Evolutionary conservation across 345 rosid genomes (phyloP).

Genomic region (Arabidopsis suecica): DNA sequence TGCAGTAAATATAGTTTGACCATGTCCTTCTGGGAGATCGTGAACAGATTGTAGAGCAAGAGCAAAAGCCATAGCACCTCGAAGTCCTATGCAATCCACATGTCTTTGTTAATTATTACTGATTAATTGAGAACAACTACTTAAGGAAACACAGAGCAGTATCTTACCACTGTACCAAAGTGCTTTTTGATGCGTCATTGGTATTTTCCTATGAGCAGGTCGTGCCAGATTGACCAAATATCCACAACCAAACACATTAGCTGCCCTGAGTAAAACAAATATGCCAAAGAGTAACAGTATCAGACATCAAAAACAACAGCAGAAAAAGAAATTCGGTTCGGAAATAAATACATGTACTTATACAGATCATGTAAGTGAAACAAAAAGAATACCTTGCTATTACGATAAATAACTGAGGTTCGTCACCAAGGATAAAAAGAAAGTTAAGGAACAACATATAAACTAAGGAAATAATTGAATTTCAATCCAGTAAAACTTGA

Average conservation of each 20-base stretch:
- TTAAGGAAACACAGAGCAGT: conserved; percentile 13
- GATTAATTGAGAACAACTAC: not conserved
- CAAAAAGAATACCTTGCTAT: conserved; percentile 74
- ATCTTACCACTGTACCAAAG: conserved; percentile 99
- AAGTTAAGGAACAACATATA: conserved; percentile 59
- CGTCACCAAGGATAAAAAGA: conserved; percentile 14
- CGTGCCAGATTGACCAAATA: conserved; percentile 89
- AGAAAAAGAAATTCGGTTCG: not conserved
- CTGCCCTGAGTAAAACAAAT: conserved; percentile 68
- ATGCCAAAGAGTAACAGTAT: conserved; percentile 40
- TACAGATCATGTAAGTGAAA: not conserved
- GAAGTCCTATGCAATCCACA: conserved; percentile 66
- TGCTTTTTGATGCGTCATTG: conserved; percentile 91
- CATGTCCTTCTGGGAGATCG: conserved; percentile 98
- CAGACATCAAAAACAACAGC: conserved; percentile 22
- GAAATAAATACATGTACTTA: conserved; percentile 2
- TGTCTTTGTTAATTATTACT: conserved; percentile 28
- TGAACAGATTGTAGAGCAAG: conserved; percentile 98
- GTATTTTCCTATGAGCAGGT: conserved; percentile 79
- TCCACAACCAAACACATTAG: conserved; percentile 90
- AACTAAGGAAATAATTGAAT: conserved; percentile 11
- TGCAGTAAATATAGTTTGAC: conserved; percentile 96
- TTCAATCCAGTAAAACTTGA: conserved; percentile 9
- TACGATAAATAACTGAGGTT: conserved; percentile 74
- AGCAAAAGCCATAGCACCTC: conserved; percentile 99